Base-by-base conservation (phyloP, 1,284 basidiomycete genomes). In the Apiotrichum domesticum region DNA sequence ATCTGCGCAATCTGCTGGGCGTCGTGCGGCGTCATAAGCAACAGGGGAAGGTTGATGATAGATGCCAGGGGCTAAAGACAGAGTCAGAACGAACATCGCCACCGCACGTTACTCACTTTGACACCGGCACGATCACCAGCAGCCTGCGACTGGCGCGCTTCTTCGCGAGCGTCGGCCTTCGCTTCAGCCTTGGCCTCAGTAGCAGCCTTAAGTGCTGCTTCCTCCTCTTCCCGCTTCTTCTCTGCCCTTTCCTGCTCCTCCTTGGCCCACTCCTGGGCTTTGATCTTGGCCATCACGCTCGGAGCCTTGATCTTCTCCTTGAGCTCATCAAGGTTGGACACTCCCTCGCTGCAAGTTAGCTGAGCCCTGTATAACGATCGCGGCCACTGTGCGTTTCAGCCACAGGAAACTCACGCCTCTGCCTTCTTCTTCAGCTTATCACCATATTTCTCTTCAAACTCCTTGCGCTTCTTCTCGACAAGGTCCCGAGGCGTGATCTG, bases 31-130 rank as follows among this genome's bases (percentile, higher is more conserved):
- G 81, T 82, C 33, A 83, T 78, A 47, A 89, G 71, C 8, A 94
- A 76, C 55, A 85, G 83, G 14, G 84, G 78, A 11, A 93, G 73
- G 73, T 94, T 90, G 65, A 96, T 78, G 57, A 95, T 87, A 8
- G 82, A 84, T 15, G 84, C 82, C 13, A 96, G 80, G 14, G 90
- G 86, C 92, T 95, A 64, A 14, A 6, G 42, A 33, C 35, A 51
- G 40, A 9, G 15, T 7, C 11, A n/a, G 10, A 13, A 4, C n/a
- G 21, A 11, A 1, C 43, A 29, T 3, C 29, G 29, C 29, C 29
- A 29, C 29, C 29, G 29, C 29, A 29, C 14, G n/a, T 11, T 13
- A 55, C 73, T 43, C 52, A 75, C 74, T 65, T 77, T 77, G 63
- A 76, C 67, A 21, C 75, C 75, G 0, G 72, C 56, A 46, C 72